Evolutionary conservation across 768 basidiomycete species (phyloP).

Genomic region (Sistotremastrum niveocremeum): DNA sequence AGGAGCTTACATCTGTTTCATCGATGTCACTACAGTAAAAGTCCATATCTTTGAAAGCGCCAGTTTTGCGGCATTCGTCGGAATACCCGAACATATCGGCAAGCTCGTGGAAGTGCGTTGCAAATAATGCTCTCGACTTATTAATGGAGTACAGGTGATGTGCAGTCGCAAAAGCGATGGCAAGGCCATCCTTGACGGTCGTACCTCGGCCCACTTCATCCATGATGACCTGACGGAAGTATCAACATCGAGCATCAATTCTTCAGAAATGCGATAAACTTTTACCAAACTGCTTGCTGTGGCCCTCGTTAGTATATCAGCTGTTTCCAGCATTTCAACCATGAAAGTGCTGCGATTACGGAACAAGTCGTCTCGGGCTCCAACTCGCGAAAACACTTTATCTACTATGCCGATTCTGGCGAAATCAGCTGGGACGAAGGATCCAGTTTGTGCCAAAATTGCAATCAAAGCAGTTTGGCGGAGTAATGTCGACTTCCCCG

Average conservation of each 20-base stretch:
- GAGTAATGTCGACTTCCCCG: constrained; percentile 85
- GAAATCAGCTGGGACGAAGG: constrained; percentile 80
- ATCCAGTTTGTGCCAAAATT: constrained; percentile 85
- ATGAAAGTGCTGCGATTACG: constrained; percentile 93
- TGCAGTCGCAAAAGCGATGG: constrained; percentile 85
- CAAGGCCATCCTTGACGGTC: constrained; percentile 80
- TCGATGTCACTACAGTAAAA: constrained; percentile 89
- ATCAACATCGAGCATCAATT: background rate
- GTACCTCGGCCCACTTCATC: constrained; percentile 98
- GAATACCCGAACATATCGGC: constrained; percentile 67
- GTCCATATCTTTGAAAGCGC: constrained; percentile 44
- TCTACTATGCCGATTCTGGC: constrained; percentile 81
- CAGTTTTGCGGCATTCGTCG: constrained; percentile 27
- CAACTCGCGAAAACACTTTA: constrained; percentile 85
- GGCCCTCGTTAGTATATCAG: constrained; percentile 76
- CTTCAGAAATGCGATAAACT: constrained; percentile 2
- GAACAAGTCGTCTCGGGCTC: constrained; percentile 90
- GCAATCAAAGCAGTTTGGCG: constrained; percentile 84
- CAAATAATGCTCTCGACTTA: constrained; percentile 77
- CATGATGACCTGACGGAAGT: constrained; percentile 73
- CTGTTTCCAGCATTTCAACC: constrained; percentile 96
- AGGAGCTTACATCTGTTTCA: constrained; percentile 48
- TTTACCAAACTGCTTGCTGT: constrained; percentile 72
- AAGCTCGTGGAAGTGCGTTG: constrained; percentile 97
- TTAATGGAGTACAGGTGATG: constrained; percentile 67